A percentile compares a stretch with the other conserved stretches of the same genome.
phyloP scores from a whole-genome alignment of 805 yeast species.

The Yarrowia sp. region DNA sequence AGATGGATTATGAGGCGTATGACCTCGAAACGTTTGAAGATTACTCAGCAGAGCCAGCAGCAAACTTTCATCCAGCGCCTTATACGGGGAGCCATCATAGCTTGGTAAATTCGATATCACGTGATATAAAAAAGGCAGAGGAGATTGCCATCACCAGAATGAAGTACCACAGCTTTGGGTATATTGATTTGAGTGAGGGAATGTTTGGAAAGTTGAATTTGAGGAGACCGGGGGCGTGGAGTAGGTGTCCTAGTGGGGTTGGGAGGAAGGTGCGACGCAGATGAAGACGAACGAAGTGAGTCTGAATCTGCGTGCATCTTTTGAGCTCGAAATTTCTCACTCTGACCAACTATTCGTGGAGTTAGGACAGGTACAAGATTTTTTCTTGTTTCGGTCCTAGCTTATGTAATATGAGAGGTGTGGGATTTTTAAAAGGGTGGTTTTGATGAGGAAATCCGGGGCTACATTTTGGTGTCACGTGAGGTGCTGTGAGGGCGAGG shows the following conservation, averaged over 20 bases:
- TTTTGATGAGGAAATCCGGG: too few relatives aligned
- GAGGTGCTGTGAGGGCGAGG: too few relatives aligned
- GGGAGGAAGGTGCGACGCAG: not conserved
- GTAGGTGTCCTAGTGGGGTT: not conserved
- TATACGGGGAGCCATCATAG: not conserved
- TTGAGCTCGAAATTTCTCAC: too few relatives aligned
- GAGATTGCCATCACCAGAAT: slow-evolving; percentile 22
- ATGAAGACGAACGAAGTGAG: not conserved
- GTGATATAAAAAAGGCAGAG: slow-evolving; percentile 13
- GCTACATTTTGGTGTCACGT: too few relatives aligned
- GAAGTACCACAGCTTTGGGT: slow-evolving; percentile 19
- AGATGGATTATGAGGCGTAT: slow-evolving; percentile 2
- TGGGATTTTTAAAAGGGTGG: too few relatives aligned
- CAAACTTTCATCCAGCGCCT: slow-evolving; percentile 18
- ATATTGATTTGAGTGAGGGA: slow-evolving; percentile 3
- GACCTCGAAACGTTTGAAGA: slow-evolving; percentile 21
- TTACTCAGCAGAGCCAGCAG: slow-evolving; percentile 13
- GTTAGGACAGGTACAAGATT: too few relatives aligned
- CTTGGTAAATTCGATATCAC: not conserved
- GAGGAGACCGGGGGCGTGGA: slow-evolving; percentile 22
- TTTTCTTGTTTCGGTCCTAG: too few relatives aligned
- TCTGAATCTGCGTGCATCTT: too few relatives aligned
- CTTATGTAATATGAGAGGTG: too few relatives aligned
- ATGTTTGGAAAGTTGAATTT: slow-evolving; percentile 26
- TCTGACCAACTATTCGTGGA: too few relatives aligned